These are phyloP conservation scores for Fragaria ananassa DNA, from an alignment of 306 rosid genomes.

Conservation along the genomic window DNA sequence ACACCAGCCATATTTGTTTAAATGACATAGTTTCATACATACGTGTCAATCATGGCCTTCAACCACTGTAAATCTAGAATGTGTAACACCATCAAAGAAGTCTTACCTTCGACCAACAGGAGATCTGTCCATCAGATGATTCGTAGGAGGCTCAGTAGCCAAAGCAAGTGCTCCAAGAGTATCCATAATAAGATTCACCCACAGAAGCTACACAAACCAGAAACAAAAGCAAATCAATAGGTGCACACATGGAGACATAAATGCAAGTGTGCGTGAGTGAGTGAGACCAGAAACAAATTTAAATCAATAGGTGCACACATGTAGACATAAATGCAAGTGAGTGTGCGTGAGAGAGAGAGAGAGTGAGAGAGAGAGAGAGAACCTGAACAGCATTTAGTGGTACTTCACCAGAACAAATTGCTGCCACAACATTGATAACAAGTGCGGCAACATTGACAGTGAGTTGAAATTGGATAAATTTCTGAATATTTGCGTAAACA, in stretches of 20 bases:
- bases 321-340: not conserved
- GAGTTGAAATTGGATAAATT: conserved; percentile 96
- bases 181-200: conserved; percentile 99
- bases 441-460: conserved; percentile 97
- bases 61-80: not conserved
- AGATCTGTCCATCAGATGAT: conserved; percentile 75
- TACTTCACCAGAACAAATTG: conserved; percentile 76
- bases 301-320: conserved; percentile 16
- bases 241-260: conserved; percentile 2
- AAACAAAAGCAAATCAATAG: conserved; percentile 21
- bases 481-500: conserved; percentile 94
- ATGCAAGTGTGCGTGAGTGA: not conserved
- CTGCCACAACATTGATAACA: conserved; percentile 79
- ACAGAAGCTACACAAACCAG: conserved; percentile 66
- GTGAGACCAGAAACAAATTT: conserved; percentile 19
- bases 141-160: conserved; percentile 97
- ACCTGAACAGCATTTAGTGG: conserved; percentile 99
- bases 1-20: not conserved
- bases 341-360: conserved; percentile 22
- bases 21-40: not conserved
- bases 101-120: conserved; percentile 84
- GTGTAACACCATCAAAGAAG: not conserved
- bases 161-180: conserved; percentile 95
- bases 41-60: not conserved
- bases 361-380: conserved; percentile 23